Base-by-base conservation (phyloP, 192 early-diverging fungal species). In the Gryganskiella cystojenkinii region DNA sequence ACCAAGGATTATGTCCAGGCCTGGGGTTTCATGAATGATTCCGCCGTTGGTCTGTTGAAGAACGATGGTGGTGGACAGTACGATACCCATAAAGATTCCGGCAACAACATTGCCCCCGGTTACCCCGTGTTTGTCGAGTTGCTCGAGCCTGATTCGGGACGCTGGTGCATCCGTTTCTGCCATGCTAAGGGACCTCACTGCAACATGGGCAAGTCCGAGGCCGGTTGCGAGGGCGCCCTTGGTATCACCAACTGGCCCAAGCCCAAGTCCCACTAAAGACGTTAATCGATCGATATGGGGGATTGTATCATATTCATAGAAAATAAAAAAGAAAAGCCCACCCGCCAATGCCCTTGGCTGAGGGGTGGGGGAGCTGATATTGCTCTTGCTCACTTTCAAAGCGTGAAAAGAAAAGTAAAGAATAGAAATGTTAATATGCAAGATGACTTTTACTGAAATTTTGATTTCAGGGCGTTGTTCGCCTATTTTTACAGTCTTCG, bases 91-190 rank as follows among this genome's bases (percentile, higher is more conserved):
- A 55, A 67, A 15, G 82, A 82, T 51, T 52, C 51, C 22, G 80
- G 80, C 22, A 42, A 70, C 37, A 69, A 56, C 17, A 79, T 64
- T 43, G 70, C 76, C 45, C 31, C 55, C n/a, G 79, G 80, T 7
- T 84, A 72, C 44, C 25, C 56, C 0, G 79, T 79, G 34, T 86
- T 84, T 70, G 85, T 86, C 24, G 82, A 86, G 31, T 63, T 86
- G 33, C 58, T 86, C 44, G 85, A 86, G 50, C 85, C 85, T 53
- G 56, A 74, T 35, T 55, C 24, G 27, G 47, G 73, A 28, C 43
- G 47, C 49, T 86, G 69, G 56, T 86, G 85, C 68, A 86, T 86
- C 64, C 78, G 83, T 47, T 86, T 67, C 65, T 67, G 65, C 56
- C 44, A 58, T 8, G 15, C 17, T 25, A 5, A n/a, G 33, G 46